Evolutionary conservation across 2,329 filamentous ascomycete species (phyloP).

Genomic region (Ophiocordyceps polyrhachis-furcata): DNA sequence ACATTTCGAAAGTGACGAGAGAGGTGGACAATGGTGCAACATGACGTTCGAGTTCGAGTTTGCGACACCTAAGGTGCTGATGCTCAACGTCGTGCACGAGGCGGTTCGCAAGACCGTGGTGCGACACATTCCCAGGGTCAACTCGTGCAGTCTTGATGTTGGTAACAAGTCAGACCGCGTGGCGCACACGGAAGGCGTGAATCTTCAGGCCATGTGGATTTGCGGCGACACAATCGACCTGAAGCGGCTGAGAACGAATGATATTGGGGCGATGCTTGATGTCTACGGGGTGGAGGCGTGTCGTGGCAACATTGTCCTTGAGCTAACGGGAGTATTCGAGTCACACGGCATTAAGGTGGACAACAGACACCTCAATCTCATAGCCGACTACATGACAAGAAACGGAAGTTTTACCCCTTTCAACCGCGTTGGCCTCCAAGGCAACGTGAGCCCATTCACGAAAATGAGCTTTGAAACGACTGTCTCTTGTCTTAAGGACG

Average conservation of each 20-base stretch:
- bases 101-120: conserved; percentile 65
- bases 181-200: conserved; percentile 69
- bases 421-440: conserved; percentile 72
- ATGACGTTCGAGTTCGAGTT: conserved; percentile 72
- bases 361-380: conserved; percentile 80
- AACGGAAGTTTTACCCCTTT: conserved; percentile 79
- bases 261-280: conserved; percentile 66
- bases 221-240: conserved; percentile 75
- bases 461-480: conserved; percentile 99
- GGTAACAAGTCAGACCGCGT: conserved; percentile 33
- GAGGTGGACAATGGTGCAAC: conserved; percentile 53
- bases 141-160: conserved; percentile 47
- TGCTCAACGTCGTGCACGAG: conserved; percentile 76
- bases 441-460: conserved; percentile 77
- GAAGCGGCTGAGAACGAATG: conserved; percentile 76
- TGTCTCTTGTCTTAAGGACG: conserved; percentile 79
- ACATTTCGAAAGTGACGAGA: conserved; percentile 63
- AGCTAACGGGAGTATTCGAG: conserved; percentile 71
- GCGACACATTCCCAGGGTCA: conserved; percentile 67
- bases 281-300: conserved; percentile 90
- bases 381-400: conserved; percentile 96
- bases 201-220: conserved; percentile 77
- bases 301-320: conserved; percentile 67
- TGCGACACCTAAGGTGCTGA: conserved; percentile 71
- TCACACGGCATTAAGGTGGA: conserved; percentile 88